Evolutionary conservation across 2,329 filamentous ascomycete species (phyloP).

Genomic region (Fusarium goolgardi): DNA sequence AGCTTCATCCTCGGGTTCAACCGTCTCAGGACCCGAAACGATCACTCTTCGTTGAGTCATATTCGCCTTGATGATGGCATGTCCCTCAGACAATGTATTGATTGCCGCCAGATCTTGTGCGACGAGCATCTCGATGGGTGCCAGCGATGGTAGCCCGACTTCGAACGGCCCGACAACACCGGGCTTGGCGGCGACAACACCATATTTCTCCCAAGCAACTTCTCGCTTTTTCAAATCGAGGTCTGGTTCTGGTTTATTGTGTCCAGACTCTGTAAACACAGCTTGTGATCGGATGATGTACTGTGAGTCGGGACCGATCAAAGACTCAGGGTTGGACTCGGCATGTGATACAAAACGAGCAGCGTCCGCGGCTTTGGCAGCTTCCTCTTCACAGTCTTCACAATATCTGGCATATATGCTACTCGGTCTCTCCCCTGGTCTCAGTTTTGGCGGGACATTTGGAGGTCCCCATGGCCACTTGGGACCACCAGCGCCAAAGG

Average conservation of each 20-base stretch:
- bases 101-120: not conserved
- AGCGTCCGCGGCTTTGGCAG: rapidly evolving
- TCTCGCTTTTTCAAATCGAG: not conserved
- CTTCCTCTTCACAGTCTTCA: not conserved
- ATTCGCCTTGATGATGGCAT: not conserved
- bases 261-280: not conserved
- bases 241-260: not conserved
- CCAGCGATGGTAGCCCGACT: not conserved
- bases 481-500: not conserved
- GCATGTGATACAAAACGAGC: rapidly evolving
- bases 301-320: not conserved
- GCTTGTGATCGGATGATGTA: not conserved
- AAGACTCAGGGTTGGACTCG: rapidly evolving
- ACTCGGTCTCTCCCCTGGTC: not conserved
- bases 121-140: not conserved
- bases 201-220: not conserved
- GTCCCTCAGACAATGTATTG: not conserved
- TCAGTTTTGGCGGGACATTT: not conserved
- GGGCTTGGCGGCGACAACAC: too few species aligned
- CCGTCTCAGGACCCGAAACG: not conserved
- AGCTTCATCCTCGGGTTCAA: rapidly evolving
- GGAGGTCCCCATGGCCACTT: conserved; percentile 4
- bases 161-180: conserved; percentile 3
- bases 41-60: not conserved
- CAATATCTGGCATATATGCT: not conserved